These are phyloP conservation scores for Rhodotorula sp. DNA, from an alignment of 1,284 basidiomycete genomes.

Conservation along the genomic window DNA sequence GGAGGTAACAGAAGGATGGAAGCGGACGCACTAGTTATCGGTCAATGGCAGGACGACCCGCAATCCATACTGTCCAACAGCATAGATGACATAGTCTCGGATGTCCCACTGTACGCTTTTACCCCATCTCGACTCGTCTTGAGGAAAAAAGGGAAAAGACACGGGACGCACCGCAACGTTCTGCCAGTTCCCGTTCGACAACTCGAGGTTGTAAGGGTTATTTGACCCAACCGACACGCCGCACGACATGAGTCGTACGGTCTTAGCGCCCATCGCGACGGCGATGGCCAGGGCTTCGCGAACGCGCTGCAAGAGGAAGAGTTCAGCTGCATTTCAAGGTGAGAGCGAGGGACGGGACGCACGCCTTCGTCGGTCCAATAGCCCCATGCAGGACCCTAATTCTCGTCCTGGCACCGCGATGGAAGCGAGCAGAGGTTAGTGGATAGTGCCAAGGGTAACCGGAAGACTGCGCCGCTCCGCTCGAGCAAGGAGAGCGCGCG, in stretches of 20 bases:
- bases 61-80: conserved; percentile 29
- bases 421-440: conserved; percentile 22
- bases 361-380: conserved; percentile 23
- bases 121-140: background rate
- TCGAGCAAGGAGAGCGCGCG: background rate
- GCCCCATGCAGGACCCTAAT: conserved; percentile 5
- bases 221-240: conserved; percentile 22
- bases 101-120: conserved; percentile 12
- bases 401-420: conserved; percentile 28
- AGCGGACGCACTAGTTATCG: conserved; percentile 8
- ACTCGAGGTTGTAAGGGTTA: conserved; percentile 22
- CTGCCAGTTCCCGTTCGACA: background rate
- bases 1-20: background rate
- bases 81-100: conserved; percentile 30
- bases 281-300: conserved; percentile 37
- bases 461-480: background rate
- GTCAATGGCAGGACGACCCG: conserved; percentile 29
- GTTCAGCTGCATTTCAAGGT: background rate
- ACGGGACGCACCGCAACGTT: conserved; percentile 1
- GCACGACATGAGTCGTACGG: conserved; percentile 24
- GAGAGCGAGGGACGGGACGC: background rate
- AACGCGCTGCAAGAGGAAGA: conserved; percentile 8
- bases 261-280: conserved; percentile 38
- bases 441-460: background rate
- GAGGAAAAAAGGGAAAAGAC: background rate